Evolutionary conservation across 202 grass and related monocot species (phyloP), one percentile per base, ranked within the genome.

Genomic region (Carex arenaria): DNA sequence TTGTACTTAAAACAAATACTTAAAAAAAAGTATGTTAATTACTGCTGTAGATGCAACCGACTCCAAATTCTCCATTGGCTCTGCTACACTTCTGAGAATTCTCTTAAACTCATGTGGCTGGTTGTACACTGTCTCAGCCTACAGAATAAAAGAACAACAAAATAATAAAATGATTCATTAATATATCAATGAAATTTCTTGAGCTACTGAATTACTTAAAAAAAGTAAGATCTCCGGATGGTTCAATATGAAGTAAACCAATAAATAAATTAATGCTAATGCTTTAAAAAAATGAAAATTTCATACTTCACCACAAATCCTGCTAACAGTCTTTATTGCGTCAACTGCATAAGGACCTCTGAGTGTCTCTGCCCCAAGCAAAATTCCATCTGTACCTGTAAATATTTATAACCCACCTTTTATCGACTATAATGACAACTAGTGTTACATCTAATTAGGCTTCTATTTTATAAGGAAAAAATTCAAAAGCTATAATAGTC

Each of bases 301-400:
- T 85, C 95, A 20, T 95, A 98, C 95, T 88, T 98, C 95, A 23
- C 87, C 72, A 79, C 95, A 98, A 76, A 98, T 98, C 73, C 88
- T 91, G 19, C 95, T 91, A 19, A 98, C 93, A 79, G 95, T 98
- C 70, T 82, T 90, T 57, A 98, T 87, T 69, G 95, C 57, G 42
- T 98, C 95, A 87, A 98, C 95, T 83, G 95, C 92, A 89, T 95
- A 98, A 45, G 87, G 88, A 47, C 95, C 95, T 87, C 95, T 88
- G 83, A 93, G 89, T 88, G 95, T 98, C 78, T 95, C 95, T 18
- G 93, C 95, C 59, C 95, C 95, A 63, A 98, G 89, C 61, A 93
- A 89, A 92, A 98, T 98, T 62, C 91, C 95, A 95, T 98, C 95
- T 65, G 91, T 95, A 19, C 95, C 95, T 98, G 87, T 3, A 86